Evolutionary conservation across 768 basidiomycete genomes (phyloP), one percentile per base, ranked within the genome.

Genomic region (Sarcodon aspratus): DNA sequence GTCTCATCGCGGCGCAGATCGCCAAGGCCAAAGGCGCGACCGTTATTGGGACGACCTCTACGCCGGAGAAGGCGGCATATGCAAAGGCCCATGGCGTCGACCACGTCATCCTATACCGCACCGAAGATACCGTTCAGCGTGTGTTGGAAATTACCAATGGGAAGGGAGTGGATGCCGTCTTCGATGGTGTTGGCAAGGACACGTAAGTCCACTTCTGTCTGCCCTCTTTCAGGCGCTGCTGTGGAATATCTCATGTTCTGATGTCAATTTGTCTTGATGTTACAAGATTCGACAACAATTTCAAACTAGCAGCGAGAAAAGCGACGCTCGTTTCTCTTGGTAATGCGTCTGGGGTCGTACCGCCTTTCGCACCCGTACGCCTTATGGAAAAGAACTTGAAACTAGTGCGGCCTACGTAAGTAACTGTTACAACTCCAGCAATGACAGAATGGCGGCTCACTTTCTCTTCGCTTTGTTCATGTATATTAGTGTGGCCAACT

Each of bases 101-200:
- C 58, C 82, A 94, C 59, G 89, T 95, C 38, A 80, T 96, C 49
- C 61, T 91, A 37, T 90, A 90, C 62, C 76, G 72, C 11, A 68
- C 73, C 37, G 85, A 88, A 57, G 75, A 88, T 48, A 83, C 84
- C 0, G 82, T 86, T 7, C 61, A 82, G 55, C 73, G 80, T 36
- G 85, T 88, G 10, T 59, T 82, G 47, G 81, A 85, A 55, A 65
- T 90, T 49, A 90, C 89, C 0, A 78, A 80, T 43, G 86, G 86
- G 3, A 74, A 79, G 54, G 87, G 89, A 15, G 86, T 92, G 1
- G 76, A 94, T 52, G 92, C 78, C 7, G 75, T 90, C 12, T 94
- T 85, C 58, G 94, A 98, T 56, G 93, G 94, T 21, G 90, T 98
- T 33, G 94, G 94, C 1, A 93, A 89, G 69, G 91, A 91, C 62